These are phyloP conservation scores for Sordaria brevicollis DNA, from an alignment of 495 filamentous ascomycete species.

Conservation along the genomic window DNA sequence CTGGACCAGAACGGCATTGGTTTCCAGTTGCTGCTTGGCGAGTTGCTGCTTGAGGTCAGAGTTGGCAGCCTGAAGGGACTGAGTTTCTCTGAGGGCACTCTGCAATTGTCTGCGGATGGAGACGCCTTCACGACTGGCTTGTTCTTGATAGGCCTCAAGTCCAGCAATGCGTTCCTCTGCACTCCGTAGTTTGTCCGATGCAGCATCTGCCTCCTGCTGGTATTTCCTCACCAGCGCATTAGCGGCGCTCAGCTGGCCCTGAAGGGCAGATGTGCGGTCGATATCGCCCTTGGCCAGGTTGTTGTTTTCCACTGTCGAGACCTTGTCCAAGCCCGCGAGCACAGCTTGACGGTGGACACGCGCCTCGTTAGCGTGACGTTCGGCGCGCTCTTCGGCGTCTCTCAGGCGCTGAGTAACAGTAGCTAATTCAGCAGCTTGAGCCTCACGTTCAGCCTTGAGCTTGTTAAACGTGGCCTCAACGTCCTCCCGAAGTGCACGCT, in stretches of 20 bases:
- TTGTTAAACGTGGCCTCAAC: constrained; percentile 72
- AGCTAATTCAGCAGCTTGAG: constrained; percentile 70
- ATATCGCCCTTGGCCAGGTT: constrained; percentile 47
- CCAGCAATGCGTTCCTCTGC: constrained; percentile 95
- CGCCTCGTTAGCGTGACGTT: constrained; percentile 79
- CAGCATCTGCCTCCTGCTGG: constrained; percentile 79
- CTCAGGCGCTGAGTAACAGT: constrained; percentile 58
- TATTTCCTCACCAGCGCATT: constrained; percentile 75
- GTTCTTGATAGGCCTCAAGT: constrained; percentile 92
- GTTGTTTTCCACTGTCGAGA: constrained; percentile 41
- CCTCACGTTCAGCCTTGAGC: constrained; percentile 77
- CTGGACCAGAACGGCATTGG: constrained; percentile 82
- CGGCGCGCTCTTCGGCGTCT: constrained; percentile 86
- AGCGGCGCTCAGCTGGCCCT: constrained; percentile 68
- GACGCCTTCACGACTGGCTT: constrained; percentile 85
- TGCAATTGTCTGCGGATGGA: constrained; percentile 84
- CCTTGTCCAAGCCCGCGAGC: constrained; percentile 68
- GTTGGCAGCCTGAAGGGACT: constrained; percentile 63
- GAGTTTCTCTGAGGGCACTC: constrained; percentile 65
- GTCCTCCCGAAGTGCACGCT: constrained; percentile 61
- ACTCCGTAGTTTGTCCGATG: constrained; percentile 76
- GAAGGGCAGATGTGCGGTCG: constrained; percentile 67
- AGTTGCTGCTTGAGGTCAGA: constrained; percentile 69
- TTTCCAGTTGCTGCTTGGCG: constrained; percentile 74
- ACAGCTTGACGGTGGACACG: constrained; percentile 76